Percentiles rank a stretch among this genome's conserved stretches.
Conservation (phyloP, 2,329 filamentous ascomycete genomes). For the Cordyceps militaris region DNA sequence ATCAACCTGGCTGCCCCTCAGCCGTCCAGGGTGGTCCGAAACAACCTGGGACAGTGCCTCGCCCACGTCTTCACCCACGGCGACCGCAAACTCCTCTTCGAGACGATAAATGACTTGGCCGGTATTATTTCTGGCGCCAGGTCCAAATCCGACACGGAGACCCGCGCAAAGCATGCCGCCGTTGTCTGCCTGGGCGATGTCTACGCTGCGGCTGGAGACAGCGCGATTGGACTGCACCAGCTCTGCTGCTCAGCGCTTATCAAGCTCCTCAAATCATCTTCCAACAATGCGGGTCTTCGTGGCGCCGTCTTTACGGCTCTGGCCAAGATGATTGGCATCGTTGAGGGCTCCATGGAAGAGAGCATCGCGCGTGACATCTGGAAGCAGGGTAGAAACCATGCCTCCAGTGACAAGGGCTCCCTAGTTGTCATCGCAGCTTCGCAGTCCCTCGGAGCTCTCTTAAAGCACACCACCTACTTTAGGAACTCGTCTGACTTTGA, state of each 20-base stretch:
- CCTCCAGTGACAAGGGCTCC: slow-evolving; percentile 71
- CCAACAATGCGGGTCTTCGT: slow-evolving; percentile 73
- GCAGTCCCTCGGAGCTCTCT: slow-evolving; percentile 67
- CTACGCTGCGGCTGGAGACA: slow-evolving; percentile 88
- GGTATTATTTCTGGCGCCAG: slow-evolving; percentile 67
- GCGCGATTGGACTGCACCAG: slow-evolving; percentile 75
- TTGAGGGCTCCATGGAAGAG: slow-evolving; percentile 75
- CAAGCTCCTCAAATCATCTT: slow-evolving; percentile 72
- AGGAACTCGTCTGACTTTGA: slow-evolving; percentile 88
- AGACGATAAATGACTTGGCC: slow-evolving; percentile 86
- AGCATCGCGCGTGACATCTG: slow-evolving; percentile 79
- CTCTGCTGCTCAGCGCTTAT: slow-evolving; percentile 65
- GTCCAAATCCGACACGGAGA: slow-evolving; percentile 65
- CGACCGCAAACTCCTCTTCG: slow-evolving; percentile 85
- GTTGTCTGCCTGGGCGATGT: slow-evolving; percentile 81
- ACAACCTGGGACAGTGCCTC: slow-evolving; percentile 80
- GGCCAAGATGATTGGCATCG: slow-evolving; percentile 67
- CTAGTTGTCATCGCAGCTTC: slow-evolving; percentile 75
- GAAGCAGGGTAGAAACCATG: slow-evolving; percentile 79
- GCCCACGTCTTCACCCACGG: slow-evolving; percentile 76
- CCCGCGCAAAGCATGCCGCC: slow-evolving; percentile 78
- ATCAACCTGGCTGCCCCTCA: slow-evolving; percentile 77
- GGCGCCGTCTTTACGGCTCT: slow-evolving; percentile 70
- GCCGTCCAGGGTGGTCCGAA: slow-evolving; percentile 81
- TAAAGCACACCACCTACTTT: slow-evolving; percentile 71